Evolutionary conservation across 306 rosid species (phyloP), one percentile per base, ranked within the genome.

Genomic region (Dryas octopetala): DNA sequence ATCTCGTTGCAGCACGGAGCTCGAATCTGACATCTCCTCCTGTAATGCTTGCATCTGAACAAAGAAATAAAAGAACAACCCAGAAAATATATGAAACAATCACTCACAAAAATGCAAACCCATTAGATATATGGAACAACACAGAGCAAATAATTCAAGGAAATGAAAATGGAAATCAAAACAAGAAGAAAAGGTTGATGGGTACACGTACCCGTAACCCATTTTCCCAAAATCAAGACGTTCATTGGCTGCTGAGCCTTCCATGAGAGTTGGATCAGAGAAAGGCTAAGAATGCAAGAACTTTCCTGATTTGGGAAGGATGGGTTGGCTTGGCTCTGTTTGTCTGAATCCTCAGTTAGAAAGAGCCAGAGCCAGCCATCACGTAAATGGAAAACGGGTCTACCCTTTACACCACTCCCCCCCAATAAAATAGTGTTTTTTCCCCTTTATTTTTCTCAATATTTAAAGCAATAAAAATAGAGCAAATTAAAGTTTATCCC

Each of bases 1-100:
- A 96, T 86, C 87, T 96, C 99, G 78, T 89, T 89, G 86, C 99
- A 96, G 54, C 99, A 96, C 13, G 98, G 97, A 74, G 96, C 97
- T 75, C 98, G 86, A 86, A 96, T 90, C 96, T 45, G 80, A 82
- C 98, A 92, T 74, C 99, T 88, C 83, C 99, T 96, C 70, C 96
- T 81, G 53, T 96, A 96, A 84, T 96, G 99, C 81, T 88, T 81
- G 83, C 99, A 96, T 80, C 99, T 96, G 61, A 46, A 19, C 73
- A 55, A 13, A 52, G 70, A 62, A 55, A 28, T 0, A 32, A 12
- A 47, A 46, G 46, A 50, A 15, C 38, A 64, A 71, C 78, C 9
- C 3, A 59, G 8, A 60, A 78, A 17, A 15, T 28, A 13, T 13
- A 45, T 52, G 15, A n/a, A 58, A 4, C 40, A 9, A n/a, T 68